Percentiles rank a stretch among this genome's conserved stretches.
Evolutionary conservation across 129 eudicot species (phyloP).

Genomic region (Helichrysum umbraculigerum): DNA sequence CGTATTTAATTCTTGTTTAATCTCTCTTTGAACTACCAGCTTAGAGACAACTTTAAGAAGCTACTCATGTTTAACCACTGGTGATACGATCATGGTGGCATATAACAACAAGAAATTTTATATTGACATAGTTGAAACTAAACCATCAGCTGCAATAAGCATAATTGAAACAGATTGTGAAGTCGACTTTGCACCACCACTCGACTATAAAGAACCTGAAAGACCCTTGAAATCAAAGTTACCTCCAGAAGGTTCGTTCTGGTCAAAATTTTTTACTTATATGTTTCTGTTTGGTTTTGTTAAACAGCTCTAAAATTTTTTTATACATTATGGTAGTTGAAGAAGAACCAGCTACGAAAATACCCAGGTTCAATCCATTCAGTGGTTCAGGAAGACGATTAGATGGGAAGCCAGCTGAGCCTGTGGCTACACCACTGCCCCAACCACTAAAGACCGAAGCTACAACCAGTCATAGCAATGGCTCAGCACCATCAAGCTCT

Average conservation of each 20-base stretch:
- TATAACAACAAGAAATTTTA: constrained; percentile 79
- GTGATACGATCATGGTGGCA: constrained; percentile 79
- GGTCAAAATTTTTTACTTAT: background rate
- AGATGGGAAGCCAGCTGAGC: constrained; percentile 58
- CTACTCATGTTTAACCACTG: constrained; percentile 75
- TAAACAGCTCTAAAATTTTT: background rate
- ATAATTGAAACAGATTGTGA: constrained; percentile 84
- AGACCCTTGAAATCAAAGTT: constrained; percentile 29
- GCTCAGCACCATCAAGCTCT: constrained; percentile 44
- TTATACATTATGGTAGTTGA: constrained; percentile 40
- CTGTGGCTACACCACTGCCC: constrained; percentile 36
- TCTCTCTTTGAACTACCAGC: constrained; percentile 36
- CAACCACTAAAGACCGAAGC: constrained; percentile 40
- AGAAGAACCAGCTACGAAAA: constrained; percentile 55
- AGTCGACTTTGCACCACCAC: constrained; percentile 85
- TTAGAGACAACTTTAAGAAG: constrained; percentile 70
- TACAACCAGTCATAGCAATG: constrained; percentile 32
- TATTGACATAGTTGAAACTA: constrained; percentile 73
- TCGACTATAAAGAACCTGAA: constrained; percentile 81
- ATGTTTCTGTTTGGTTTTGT: background rate
- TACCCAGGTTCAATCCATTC: constrained; percentile 53
- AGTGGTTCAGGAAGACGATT: constrained; percentile 68
- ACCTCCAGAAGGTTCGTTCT: constrained; percentile 50
- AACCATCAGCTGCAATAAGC: constrained; percentile 67
- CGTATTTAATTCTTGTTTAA: background rate